Conservation (phyloP, 2,329 filamentous ascomycete species). For the Colletotrichum scovillei region DNA sequence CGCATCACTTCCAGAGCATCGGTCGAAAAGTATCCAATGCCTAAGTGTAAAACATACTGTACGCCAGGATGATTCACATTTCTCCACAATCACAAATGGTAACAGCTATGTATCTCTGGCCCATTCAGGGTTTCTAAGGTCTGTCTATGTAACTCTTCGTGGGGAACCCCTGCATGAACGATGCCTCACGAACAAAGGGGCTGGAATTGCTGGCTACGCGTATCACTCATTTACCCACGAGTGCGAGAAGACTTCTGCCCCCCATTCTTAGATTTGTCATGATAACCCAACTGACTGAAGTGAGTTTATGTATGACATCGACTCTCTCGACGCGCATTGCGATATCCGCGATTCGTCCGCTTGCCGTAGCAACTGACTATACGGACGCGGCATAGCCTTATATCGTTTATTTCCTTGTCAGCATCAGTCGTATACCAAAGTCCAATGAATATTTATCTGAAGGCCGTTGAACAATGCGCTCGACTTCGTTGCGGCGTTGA, state of each 20-base stretch:
- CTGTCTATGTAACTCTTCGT: too few relatives aligned
- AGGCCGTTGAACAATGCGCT: neutral
- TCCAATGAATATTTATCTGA: neutral
- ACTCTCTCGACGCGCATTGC: neutral
- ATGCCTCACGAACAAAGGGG: too few relatives aligned
- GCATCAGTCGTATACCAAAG: slow-evolving; percentile 1
- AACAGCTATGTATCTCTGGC: too few relatives aligned
- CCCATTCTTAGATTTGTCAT: neutral
- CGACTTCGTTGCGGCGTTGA: neutral
- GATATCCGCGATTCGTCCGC: slow-evolving; percentile 8
- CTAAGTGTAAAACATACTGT: too few relatives aligned
- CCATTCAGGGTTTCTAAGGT: too few relatives aligned
- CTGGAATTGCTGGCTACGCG: too few relatives aligned
- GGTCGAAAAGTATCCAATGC: too few relatives aligned
- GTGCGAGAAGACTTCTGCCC: neutral
- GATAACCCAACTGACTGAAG: neutral
- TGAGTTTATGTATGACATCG: slow-evolving; percentile 38
- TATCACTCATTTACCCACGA: neutral
- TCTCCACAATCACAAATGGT: too few relatives aligned
- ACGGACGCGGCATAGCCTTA: neutral
- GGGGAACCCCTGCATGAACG: too few relatives aligned
- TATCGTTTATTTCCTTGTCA: neutral
- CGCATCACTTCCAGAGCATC: too few relatives aligned
- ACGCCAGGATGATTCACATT: too few relatives aligned
- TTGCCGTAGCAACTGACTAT: slow-evolving; percentile 21